Evolutionary conservation across 1,139 yeast genomes (phyloP).

Genomic region (Debaryomyces sp.): DNA sequence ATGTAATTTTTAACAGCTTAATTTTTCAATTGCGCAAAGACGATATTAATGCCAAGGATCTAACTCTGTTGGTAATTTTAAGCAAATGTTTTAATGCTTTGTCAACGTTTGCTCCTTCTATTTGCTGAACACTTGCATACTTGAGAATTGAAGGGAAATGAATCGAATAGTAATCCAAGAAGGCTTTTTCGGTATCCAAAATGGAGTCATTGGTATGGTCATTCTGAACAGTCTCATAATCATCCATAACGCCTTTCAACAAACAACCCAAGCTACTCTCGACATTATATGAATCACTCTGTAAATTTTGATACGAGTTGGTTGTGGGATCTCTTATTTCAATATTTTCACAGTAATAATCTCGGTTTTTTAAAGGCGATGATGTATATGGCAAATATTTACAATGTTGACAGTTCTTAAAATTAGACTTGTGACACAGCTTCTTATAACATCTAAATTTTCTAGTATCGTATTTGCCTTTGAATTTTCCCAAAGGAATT

Average conservation of each 20-base stretch:
- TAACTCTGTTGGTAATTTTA: slow-evolving; percentile 1
- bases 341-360: slow-evolving; percentile 6
- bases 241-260: slow-evolving; percentile 2
- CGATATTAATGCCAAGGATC: neutral
- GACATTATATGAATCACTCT: neutral
- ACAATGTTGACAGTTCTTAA: slow-evolving; percentile 24
- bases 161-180: neutral
- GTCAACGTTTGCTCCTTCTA: neutral
- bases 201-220: neutral
- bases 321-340: neutral
- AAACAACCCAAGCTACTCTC: slow-evolving; percentile 2
- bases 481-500: slow-evolving; percentile 17
- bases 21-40: neutral
- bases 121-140: neutral
- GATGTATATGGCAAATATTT: slow-evolving; percentile 24
- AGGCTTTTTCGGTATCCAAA: neutral
- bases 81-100: neutral
- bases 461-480: slow-evolving; percentile 22
- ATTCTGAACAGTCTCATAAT: neutral
- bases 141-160: neutral
- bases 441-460: slow-evolving; percentile 15
- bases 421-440: slow-evolving; percentile 7
- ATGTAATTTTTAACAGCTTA: neutral
- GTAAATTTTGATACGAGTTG: neutral
- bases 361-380: slow-evolving; percentile 21